These are phyloP conservation scores for Fraxinus angustifolia DNA, from an alignment of 305 asterid species.

Conservation along the genomic window DNA sequence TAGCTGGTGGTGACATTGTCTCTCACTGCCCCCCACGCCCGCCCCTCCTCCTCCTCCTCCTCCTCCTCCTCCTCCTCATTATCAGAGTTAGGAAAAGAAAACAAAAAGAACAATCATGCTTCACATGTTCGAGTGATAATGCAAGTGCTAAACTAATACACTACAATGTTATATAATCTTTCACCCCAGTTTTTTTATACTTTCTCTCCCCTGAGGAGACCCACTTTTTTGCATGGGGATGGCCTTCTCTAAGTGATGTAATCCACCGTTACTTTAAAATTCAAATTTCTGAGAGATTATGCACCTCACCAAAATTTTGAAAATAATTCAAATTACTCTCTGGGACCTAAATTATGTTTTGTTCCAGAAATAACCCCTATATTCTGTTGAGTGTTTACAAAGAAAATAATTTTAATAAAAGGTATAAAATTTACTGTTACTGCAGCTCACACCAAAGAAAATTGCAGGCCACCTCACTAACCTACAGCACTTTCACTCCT, in stretches of 20 bases:
- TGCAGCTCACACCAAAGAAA: background rate
- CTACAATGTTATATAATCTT: background rate
- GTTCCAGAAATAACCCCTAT: background rate
- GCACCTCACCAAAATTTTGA: background rate
- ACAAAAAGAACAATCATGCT: background rate
- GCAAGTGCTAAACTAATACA: background rate
- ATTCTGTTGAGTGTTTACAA: background rate
- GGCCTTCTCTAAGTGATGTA: background rate
- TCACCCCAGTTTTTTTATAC: background rate
- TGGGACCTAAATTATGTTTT: background rate
- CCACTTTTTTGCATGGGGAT: background rate
- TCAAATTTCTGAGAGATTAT: background rate
- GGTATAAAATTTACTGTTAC: background rate
- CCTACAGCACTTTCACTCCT: background rate
- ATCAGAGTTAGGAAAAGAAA: background rate
- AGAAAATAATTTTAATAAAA: background rate
- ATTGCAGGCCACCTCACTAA: background rate
- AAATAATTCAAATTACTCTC: background rate
- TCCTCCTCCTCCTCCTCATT: background rate
- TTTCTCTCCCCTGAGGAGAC: background rate
- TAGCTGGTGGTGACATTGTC: background rate
- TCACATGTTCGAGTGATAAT: background rate
- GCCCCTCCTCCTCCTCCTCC: too few relatives aligned
- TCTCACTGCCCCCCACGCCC: background rate
- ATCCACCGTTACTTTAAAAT: background rate